These are phyloP conservation scores for Cordyceps fumosorosea DNA, from an alignment of 2,329 filamentous ascomycete genomes.

Conservation along the genomic window DNA sequence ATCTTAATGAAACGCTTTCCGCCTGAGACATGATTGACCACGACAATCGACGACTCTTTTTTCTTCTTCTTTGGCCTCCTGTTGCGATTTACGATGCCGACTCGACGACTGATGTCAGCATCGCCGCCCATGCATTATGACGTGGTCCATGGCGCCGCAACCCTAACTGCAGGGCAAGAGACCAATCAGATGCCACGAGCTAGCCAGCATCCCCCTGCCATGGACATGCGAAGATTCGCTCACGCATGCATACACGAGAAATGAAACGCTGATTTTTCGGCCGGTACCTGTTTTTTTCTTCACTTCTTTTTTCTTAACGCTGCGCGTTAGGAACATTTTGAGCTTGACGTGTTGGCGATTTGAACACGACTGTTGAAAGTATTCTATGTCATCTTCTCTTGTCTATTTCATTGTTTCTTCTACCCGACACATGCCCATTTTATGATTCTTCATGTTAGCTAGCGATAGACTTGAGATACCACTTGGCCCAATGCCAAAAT, in stretches of 20 bases:
- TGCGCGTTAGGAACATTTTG: neutral
- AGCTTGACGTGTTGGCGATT: neutral
- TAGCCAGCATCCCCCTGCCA: neutral
- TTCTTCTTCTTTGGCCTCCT: neutral
- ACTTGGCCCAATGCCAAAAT: slow-evolving; percentile 3
- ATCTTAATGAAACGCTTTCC: neutral
- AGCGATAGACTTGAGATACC: slow-evolving; percentile 13
- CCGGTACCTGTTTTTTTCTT: neutral
- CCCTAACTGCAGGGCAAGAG: neutral
- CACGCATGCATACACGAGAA: slow-evolving; percentile 4
- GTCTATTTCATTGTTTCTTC: neutral
- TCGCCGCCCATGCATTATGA: neutral
- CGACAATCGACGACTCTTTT: neutral
- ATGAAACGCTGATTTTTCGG: slow-evolving; percentile 1
- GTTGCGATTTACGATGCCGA: neutral
- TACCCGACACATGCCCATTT: neutral
- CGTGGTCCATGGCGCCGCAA: neutral
- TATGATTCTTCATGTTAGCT: neutral
- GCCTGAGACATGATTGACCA: neutral
- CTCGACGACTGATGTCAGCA: neutral
- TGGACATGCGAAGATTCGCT: neutral
- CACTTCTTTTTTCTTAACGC: neutral
- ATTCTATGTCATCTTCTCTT: neutral
- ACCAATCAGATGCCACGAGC: neutral
- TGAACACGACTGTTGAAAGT: neutral